Base-by-base conservation (phyloP, 2,329 filamentous ascomycete species). In the Colletotrichum abscissum region DNA sequence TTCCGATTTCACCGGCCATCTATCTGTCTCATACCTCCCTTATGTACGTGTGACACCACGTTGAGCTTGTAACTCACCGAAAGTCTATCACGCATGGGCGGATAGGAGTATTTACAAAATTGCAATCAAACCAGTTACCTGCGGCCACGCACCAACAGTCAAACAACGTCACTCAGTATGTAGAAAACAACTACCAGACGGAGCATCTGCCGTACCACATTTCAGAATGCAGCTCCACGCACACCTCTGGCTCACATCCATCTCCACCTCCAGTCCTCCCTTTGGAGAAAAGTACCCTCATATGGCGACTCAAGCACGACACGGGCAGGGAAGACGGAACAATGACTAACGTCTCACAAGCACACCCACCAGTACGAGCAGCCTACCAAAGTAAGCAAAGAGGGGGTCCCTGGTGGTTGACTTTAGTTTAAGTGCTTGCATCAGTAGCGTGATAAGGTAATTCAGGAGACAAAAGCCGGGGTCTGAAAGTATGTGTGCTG, bases 401-500 rank as follows among this genome's bases (percentile, higher is more conserved):
- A 42, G 38, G 14, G 38, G 14, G 38, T 35, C 11, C 11, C 33
- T 12, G 33, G 11, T 19, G 38, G 14, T 16, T 42, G 38, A 42
- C 14, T 42, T 42, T 65, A 35, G 42, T 49, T n/a, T 49, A 57
- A 73, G 70, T 73, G 70, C 54, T 64, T 70, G 70, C 66, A 65
- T 62, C 46, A 30, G 65, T 72, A 60, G 66, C 33, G 59, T 62
- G 14, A 42, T 42, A 42, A 42, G 38, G 14, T 42, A 16, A 6
- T 54, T 54, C 59, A 26, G 30, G 19, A 49, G 63, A 33, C 22
- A 24, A 22, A 22, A 19, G 46, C 28, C 12, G 28, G 55, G 55
- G 28, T 30, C 14, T 57, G 52, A 22, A 26, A 22, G 52, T n/a
- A 19, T 28, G 8, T 6, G 16, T 28, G 59, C 4, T 4, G 35